A percentile compares a stretch with the other conserved stretches of the same genome.
phyloP scores from a whole-genome alignment of 176 grass and related monocot genomes.

The Rhynchospora pubera region DNA sequence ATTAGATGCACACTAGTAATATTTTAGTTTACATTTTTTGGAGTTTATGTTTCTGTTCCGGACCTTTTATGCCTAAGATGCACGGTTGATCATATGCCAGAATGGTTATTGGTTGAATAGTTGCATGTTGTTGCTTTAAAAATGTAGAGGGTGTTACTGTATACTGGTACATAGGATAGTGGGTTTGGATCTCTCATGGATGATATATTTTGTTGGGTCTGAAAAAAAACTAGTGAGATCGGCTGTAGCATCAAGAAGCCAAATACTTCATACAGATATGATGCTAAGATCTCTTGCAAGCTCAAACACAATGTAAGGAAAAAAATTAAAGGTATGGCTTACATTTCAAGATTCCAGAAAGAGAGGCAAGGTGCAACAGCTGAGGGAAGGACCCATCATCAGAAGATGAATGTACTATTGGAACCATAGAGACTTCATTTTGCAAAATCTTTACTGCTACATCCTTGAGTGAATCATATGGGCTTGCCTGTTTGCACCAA shows the following conservation, averaged over 20 bases:
- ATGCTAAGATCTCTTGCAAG: neutral
- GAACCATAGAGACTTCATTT: conserved; percentile 71
- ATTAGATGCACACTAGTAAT: neutral
- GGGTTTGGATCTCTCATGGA: too few species aligned
- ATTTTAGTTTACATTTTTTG: neutral
- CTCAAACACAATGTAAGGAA: neutral
- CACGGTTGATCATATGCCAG: too few species aligned
- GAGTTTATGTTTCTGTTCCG: neutral
- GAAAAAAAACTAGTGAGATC: too few species aligned
- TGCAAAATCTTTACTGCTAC: conserved; percentile 80
- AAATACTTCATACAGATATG: too few species aligned
- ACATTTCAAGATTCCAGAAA: conserved; percentile 98
- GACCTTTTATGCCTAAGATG: neutral
- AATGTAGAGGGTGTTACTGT: too few species aligned
- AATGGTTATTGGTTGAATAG: too few species aligned
- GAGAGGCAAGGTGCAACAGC: conserved; percentile 90
- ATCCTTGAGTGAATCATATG: conserved; percentile 79
- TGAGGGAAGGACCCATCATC: conserved; percentile 91
- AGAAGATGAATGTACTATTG: conserved; percentile 64
- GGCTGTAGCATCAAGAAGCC: too few species aligned
- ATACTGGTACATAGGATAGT: too few species aligned
- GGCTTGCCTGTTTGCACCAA: conserved; percentile 44
- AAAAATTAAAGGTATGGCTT: conserved; percentile 11
- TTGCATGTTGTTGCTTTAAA: too few species aligned
- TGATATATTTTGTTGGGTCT: too few species aligned